Percentiles rank a stretch among this genome's conserved stretches.
These are phyloP conservation scores for Fagus sylvatica DNA, from an alignment of 306 rosid species.

Conservation along the genomic window DNA sequence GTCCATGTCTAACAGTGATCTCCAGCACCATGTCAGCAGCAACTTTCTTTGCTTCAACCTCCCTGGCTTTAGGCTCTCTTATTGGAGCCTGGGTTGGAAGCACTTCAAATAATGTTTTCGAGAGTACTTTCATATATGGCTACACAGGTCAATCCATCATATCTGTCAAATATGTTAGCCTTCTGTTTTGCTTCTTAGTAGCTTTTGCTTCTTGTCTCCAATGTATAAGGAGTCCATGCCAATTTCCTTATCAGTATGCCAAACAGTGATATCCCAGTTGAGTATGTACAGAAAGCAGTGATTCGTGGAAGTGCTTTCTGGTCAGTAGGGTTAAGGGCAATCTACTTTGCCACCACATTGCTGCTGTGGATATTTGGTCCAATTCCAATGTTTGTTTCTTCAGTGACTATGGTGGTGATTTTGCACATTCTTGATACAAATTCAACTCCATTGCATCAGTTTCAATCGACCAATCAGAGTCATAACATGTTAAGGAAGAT, in stretches of 20 bases:
- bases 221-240: slow-evolving; percentile 4
- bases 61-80: not conserved
- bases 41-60: slow-evolving; percentile 7
- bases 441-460: not conserved
- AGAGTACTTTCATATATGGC: not conserved
- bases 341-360: not conserved
- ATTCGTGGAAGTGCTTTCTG: not conserved
- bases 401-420: not conserved
- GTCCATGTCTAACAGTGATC: not conserved
- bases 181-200: not conserved
- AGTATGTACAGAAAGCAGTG: not conserved
- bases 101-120: not conserved
- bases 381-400: slow-evolving; percentile 4
- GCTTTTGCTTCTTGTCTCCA: not conserved
- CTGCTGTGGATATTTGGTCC: slow-evolving; percentile 3
- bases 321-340: not conserved
- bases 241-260: slow-evolving; percentile 6
- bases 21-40: not conserved
- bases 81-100: slow-evolving; percentile 1
- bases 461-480: not conserved
- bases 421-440: slow-evolving; percentile 3
- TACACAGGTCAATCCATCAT: not conserved
- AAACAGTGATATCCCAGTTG: not conserved
- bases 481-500: not conserved
- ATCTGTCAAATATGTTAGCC: not conserved